Percentiles rank a stretch among this genome's conserved stretches.
Conservation (phyloP, 805 yeast genomes). For the Lachancea waltii region DNA sequence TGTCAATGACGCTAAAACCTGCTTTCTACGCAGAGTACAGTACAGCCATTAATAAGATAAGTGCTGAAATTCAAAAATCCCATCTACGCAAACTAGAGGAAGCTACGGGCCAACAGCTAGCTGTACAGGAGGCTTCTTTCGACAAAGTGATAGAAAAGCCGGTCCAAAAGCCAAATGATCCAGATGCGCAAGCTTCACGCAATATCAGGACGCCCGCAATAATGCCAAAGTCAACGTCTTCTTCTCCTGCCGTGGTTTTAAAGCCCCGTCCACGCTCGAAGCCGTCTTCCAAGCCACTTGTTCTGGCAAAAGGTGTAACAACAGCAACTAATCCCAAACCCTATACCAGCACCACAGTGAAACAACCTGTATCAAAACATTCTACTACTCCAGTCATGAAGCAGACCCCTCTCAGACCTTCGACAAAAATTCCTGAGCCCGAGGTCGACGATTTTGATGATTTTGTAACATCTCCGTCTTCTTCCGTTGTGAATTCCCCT, state of each 20-base stretch:
- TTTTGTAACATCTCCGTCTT: constrained; percentile 23
- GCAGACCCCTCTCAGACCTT: neutral
- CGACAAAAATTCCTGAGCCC: neutral
- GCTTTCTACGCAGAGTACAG: constrained; percentile 38
- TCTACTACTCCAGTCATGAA: neutral
- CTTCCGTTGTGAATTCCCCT: constrained; percentile 13
- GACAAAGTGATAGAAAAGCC: constrained; percentile 22
- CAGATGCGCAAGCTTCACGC: constrained; percentile 22
- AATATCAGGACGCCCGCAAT: constrained; percentile 22
- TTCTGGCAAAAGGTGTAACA: constrained; percentile 5
- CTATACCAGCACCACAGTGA: too few relatives aligned
- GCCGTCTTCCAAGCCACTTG: constrained; percentile 6
- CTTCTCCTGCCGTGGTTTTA: neutral
- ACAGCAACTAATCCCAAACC: too few relatives aligned
- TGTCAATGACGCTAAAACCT: constrained; percentile 39
- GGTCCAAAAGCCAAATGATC: constrained; percentile 15
- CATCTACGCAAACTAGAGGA: constrained; percentile 34
- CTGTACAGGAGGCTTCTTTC: constrained; percentile 20
- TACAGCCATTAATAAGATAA: constrained; percentile 36
- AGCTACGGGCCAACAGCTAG: constrained; percentile 19
- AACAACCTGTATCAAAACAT: too few relatives aligned
- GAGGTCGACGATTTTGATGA: constrained; percentile 31
- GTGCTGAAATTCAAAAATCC: constrained; percentile 39
- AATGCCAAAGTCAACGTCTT: constrained; percentile 15
- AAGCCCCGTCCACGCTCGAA: neutral